Base-by-base conservation (phyloP, 2,329 filamentous ascomycete genomes). In the Blastomyces silverae region DNA sequence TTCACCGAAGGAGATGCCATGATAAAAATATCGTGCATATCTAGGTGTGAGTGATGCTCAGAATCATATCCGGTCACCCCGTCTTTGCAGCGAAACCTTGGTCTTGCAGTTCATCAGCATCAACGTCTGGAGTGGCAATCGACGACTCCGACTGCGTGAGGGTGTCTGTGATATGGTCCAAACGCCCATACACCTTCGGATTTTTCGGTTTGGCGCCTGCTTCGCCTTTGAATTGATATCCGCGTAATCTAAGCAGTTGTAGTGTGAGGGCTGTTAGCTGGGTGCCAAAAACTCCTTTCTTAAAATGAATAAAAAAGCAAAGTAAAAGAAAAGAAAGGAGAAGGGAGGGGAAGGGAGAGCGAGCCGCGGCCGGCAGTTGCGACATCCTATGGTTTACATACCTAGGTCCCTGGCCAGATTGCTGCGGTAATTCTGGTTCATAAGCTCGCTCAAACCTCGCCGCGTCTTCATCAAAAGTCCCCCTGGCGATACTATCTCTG, bases 151-250 rank as follows among this genome's bases (percentile, higher is more conserved):
- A 78, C 64, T 83, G 81, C 8, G 76, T 77, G 25, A 80, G 78
- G 63, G 81, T 80, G 66, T 81, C 75, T 48, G 73, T 76, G 17
- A 76, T 75, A 65, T 82, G 79, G 63, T 83, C 78, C 25, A 89
- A 79, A 64, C 83, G 83, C 55, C 84, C 84, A 81, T 88, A 95
- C 0, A 84, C 82, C 15, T 86, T 82, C 48, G 84, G 82, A 73
- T 92, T 92, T 70, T 87, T 88, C 74, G 83, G 89, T 37, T 77
- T 73, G 63, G 84, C 82, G 60, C 87, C 84, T 8, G 84, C 83
- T 0, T 85, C 87, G 61, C 86, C 85, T 76, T 89, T 91, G 75
- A 88, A 89, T 72, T 95, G 89, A 71, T 96, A 95, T 1, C 92
- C 92, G 71, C 92, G 83, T 46, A 89, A 82, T 71, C 84, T 84